Evolutionary conservation across 805 yeast species (phyloP).

Genomic region (Saturnispora serradocipensis): DNA sequence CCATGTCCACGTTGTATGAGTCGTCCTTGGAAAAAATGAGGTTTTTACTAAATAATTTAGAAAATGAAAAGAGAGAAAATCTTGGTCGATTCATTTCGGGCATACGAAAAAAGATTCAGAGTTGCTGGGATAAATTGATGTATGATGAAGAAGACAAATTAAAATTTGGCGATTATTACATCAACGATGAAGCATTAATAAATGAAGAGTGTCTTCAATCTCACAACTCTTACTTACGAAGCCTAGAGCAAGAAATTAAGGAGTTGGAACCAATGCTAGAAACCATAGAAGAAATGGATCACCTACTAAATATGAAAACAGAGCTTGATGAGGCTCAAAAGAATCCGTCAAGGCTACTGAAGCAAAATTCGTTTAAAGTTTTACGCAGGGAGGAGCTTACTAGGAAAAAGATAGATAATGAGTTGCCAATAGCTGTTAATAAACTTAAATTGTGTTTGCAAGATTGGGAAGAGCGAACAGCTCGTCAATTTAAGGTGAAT

Average conservation of each 20-base stretch:
- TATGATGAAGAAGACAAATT: constrained; percentile 44
- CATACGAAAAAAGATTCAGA: constrained; percentile 48
- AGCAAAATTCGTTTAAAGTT: constrained; percentile 70
- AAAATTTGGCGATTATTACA: constrained; percentile 36
- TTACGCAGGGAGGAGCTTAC: constrained; percentile 71
- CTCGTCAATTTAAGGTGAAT: constrained; percentile 33
- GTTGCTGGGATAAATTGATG: constrained; percentile 54
- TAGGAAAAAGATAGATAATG: constrained; percentile 56
- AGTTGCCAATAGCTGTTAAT: constrained; percentile 54
- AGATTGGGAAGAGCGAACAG: constrained; percentile 37
- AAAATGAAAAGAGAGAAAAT: constrained; percentile 49
- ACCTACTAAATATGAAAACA: constrained; percentile 48
- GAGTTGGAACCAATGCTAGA: constrained; percentile 46
- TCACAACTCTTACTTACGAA: constrained; percentile 55
- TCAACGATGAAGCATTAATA: constrained; percentile 29
- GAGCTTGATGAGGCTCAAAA: constrained; percentile 60
- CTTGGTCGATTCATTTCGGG: constrained; percentile 62
- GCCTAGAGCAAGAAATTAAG: constrained; percentile 41
- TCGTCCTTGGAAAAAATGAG: constrained; percentile 41
- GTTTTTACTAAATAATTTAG: constrained; percentile 47
- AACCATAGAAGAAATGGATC: constrained; percentile 46
- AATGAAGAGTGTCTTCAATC: constrained; percentile 53
- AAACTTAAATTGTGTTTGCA: constrained; percentile 39
- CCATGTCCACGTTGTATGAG: constrained; percentile 40
- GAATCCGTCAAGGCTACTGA: constrained; percentile 70